Evolutionary conservation across 257 asterid genomes (phyloP), one percentile per base, ranked within the genome.

Genomic region (Ballota nigra): DNA sequence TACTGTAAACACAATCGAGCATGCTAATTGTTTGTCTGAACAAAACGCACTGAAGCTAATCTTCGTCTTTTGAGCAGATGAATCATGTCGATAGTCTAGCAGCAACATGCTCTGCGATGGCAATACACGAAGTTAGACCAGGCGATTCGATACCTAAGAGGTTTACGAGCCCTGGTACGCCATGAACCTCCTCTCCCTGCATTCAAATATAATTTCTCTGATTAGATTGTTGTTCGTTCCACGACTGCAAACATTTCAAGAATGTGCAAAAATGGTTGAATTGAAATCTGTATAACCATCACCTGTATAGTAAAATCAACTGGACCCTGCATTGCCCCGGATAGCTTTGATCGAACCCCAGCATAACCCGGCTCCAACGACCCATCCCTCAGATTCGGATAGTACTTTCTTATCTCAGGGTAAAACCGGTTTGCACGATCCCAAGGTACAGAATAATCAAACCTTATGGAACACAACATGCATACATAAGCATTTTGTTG

Each of bases 111-210:
- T 88, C 88, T 18, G 96, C 98, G 52, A 89, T 89, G 66, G 97
- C 95, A 81, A 92, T 47, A 43, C 92, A 72, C 71, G 97, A 82
- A 63, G 98, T 92, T 2, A 92, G 71, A 22, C 98, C 98, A 8
- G 97, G 98, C 31, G 98, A 89, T 77, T 92, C 98, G 23, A 92
- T 88, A 24, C 98, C 98, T 34, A 89, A 81, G 40, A 92, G 89
- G 82, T 88, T 89, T 6, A 92, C 55, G 5, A 92, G 87, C 8
- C 96, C 97, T 63, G 66, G 69, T 20, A 87, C 29, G 8, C 91
- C 91, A 43, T 88, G 93, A 70, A 56, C 7, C 6, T 84, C 87
- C 74, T 88, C 96, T 55, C 95, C 96, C 98, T 92, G 87, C 71
- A 75, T 0, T 28, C 0, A 26, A 0, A 12, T 8, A 55, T 1